phyloP scores from a whole-genome alignment of 73 alveolate species.

The Tetrahymena borealis region DNA sequence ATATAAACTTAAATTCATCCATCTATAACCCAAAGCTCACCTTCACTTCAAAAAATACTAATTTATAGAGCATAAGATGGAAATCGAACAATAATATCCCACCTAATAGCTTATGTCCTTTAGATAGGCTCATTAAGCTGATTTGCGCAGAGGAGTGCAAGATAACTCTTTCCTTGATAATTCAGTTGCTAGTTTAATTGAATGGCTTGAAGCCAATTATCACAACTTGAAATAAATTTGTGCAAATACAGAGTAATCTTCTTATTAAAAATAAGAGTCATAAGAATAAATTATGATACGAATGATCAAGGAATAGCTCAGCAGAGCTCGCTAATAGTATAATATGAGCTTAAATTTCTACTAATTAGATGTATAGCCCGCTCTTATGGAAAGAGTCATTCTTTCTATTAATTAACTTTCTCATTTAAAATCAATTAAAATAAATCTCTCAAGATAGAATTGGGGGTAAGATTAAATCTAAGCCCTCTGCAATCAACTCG shows the following conservation, averaged over 20 bases:
- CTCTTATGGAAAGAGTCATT: background rate
- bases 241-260: background rate
- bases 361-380: slow-evolving; percentile 1
- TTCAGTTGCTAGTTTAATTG: background rate
- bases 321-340: background rate
- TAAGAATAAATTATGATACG: background rate
- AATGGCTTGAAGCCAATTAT: background rate
- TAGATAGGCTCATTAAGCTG: background rate
- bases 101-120: background rate
- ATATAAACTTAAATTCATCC: too few relatives aligned
- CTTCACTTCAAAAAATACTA: too few relatives aligned
- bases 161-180: background rate
- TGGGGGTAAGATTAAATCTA: background rate
- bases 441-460: background rate
- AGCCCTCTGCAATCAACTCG: background rate
- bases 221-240: background rate
- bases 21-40: too few relatives aligned
- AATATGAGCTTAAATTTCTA: background rate
- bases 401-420: background rate
- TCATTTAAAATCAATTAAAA: background rate
- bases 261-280: background rate
- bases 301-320: background rate
- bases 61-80: background rate
- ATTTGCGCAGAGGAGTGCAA: background rate
- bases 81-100: background rate